Conservation (phyloP, 2,329 filamentous ascomycete genomes). For the Grosmannia huntii region DNA sequence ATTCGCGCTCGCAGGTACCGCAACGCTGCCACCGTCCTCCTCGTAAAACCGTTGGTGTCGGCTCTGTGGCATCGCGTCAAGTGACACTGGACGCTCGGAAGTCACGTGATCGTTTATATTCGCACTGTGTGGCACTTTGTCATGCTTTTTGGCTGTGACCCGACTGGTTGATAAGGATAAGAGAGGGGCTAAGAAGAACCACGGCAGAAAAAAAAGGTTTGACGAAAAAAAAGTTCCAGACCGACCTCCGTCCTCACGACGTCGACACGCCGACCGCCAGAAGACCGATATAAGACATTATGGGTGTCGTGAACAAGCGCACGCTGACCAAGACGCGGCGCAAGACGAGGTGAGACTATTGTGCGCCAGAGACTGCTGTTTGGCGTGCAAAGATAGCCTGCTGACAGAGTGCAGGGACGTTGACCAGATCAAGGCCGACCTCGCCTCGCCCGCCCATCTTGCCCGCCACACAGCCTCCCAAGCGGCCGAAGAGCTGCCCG, state of each 20-base stretch:
- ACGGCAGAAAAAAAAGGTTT: background rate
- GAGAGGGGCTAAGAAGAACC: background rate
- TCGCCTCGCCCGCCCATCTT: constrained; percentile 68
- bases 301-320: constrained; percentile 56
- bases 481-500: constrained; percentile 74
- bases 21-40: background rate
- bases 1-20: no score
- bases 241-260: background rate
- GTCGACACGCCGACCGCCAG: background rate
- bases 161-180: background rate
- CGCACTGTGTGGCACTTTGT: background rate
- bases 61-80: background rate
- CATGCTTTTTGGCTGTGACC: background rate
- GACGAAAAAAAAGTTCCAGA: background rate
- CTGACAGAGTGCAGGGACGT: constrained; percentile 52
- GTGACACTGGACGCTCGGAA: background rate
- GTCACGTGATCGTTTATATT: background rate
- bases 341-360: constrained; percentile 42
- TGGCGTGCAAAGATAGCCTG: background rate
- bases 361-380: background rate
- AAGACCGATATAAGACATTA: constrained; percentile 23
- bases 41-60: background rate
- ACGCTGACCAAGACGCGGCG: constrained; percentile 65
- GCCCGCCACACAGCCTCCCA: constrained; percentile 67
- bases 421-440: constrained; percentile 81